Conservation (phyloP, 306 rosid species). For the Trifolium pratense region DNA sequence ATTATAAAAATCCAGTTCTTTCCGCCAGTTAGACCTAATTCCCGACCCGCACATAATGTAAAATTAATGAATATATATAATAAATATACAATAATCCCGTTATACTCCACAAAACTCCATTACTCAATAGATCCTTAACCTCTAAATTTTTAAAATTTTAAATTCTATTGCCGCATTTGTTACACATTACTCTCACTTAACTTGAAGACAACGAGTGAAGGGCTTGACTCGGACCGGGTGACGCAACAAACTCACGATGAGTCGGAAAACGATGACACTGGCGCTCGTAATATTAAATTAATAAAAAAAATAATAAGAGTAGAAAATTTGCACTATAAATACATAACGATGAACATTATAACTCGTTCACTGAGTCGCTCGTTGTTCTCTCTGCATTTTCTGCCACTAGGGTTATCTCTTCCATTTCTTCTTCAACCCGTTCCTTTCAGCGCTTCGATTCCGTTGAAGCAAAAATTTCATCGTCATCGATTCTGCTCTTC, state of each 20-base stretch:
- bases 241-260: not conserved
- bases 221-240: not conserved
- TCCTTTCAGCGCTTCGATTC: constrained; percentile 10
- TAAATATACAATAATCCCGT: constrained; percentile 40
- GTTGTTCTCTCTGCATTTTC: constrained; percentile 35
- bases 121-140: constrained; percentile 19
- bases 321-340: not conserved
- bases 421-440: not conserved
- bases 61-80: not conserved
- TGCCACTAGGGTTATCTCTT: constrained; percentile 45
- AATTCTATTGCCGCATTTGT: not conserved
- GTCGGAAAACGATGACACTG: not conserved
- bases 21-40: too few relatives aligned
- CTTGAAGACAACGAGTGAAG: not conserved
- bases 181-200: not conserved
- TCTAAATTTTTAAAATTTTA: not conserved
- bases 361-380: constrained; percentile 47
- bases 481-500: constrained; percentile 43
- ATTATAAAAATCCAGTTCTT: too few relatives aligned
- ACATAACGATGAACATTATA: not conserved
- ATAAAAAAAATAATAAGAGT: not conserved
- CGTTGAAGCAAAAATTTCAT: constrained; percentile 34
- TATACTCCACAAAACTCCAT: constrained; percentile 66
- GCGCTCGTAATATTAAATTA: not conserved
- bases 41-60: too few relatives aligned